These are phyloP conservation scores for Vitis hybrid DNA, from an alignment of 177 flowering plant species.

Conservation along the genomic window DNA sequence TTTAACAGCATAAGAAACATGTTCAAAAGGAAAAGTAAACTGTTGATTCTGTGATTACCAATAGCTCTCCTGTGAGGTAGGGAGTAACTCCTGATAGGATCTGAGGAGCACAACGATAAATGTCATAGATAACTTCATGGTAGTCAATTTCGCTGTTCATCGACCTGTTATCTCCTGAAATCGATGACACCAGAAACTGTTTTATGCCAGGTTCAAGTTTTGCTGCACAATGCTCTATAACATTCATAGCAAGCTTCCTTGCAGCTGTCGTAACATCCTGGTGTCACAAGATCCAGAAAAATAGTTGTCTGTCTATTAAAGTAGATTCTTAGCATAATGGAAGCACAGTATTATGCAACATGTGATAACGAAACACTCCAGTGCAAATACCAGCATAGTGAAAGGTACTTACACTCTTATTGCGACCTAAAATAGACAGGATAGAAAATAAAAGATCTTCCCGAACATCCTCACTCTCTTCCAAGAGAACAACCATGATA, in stretches of 20 bases:
- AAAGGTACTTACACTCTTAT: conserved; percentile 54
- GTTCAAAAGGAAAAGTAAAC: conserved; percentile 3
- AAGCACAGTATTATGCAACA: not conserved
- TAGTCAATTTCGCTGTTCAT: conserved; percentile 52
- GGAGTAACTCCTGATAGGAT: conserved; percentile 75
- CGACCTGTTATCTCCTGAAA: conserved; percentile 68
- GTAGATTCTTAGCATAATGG: not conserved
- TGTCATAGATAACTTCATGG: conserved; percentile 83
- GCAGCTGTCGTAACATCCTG: conserved; percentile 74
- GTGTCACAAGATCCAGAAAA: conserved; percentile 27
- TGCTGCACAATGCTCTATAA: conserved; percentile 70
- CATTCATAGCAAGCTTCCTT: conserved; percentile 89
- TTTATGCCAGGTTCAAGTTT: conserved; percentile 86
- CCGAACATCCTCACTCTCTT: conserved; percentile 88
- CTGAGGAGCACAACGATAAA: conserved; percentile 87
- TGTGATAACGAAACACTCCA: conserved; percentile 6
- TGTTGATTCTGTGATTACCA: conserved; percentile 53
- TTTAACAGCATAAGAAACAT: not conserved
- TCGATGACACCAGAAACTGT: conserved; percentile 82
- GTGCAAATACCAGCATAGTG: conserved; percentile 6
- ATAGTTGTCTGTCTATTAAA: conserved; percentile 6
- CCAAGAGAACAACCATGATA: conserved; percentile 82
- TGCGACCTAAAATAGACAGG: conserved; percentile 70
- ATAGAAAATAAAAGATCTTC: conserved; percentile 66
- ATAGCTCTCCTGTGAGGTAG: conserved; percentile 79